These are phyloP conservation scores for Daucus carota DNA, from an alignment of 129 eudicot species.

Conservation along the genomic window DH1_v3.0 NC_030387.2:2481501-2482000, in stretches of 20 bases:
- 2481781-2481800: slow-evolving; percentile 50
- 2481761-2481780: slow-evolving; percentile 85
- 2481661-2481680: not conserved
- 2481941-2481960: too few species aligned
- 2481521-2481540: not conserved
- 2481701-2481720: not conserved
- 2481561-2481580: not conserved
- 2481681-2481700: not conserved
- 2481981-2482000: too few species aligned
- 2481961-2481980: too few species aligned
- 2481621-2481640: slow-evolving; percentile 38
- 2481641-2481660: slow-evolving; percentile 58
- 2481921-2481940: too few species aligned
- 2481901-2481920: too few species aligned
- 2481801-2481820: slow-evolving; percentile 59
- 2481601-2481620: slow-evolving; percentile 27
- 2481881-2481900: too few species aligned
- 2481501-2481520: not conserved
- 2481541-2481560: not conserved
- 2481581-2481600: not conserved
- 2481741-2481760: slow-evolving; percentile 20
- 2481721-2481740: not conserved
- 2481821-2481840: slow-evolving; percentile 78
- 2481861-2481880: too few species aligned
- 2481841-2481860: slow-evolving; percentile 71